phyloP scores from a whole-genome alignment of 2,329 filamentous ascomycete species.

The Aspergillus japonicus region DNA sequence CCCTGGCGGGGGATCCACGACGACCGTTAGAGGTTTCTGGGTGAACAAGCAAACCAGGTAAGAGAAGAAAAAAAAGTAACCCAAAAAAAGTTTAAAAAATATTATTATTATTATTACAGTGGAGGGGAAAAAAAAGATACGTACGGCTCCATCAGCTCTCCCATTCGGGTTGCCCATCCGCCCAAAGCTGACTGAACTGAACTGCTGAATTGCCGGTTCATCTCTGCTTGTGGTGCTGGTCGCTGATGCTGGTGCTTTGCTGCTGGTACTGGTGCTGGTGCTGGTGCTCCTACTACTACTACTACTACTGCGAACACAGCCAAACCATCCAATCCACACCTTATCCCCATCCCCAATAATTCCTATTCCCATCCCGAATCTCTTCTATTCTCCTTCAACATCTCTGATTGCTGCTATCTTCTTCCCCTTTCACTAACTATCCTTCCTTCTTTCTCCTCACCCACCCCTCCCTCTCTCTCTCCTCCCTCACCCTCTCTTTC shows the following conservation, averaged over 20 bases:
- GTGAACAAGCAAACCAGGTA: conserved; percentile 9
- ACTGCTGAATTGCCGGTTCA: conserved; percentile 7
- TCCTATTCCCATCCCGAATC: conserved; percentile 11
- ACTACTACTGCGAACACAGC: background rate
- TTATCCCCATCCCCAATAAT: background rate
- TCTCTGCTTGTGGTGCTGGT: background rate
- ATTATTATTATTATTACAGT: conserved; percentile 15
- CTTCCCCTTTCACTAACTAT: conserved; percentile 8
- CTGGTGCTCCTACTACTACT: background rate
- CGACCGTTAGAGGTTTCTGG: conserved; percentile 26
- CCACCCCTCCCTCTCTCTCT: conserved; percentile 16
- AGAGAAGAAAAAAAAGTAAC: conserved; percentile 14
- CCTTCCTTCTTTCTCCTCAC: conserved; percentile 8
- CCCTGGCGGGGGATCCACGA: conserved; percentile 36
- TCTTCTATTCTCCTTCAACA: conserved; percentile 10
- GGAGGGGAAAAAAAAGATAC: conserved; percentile 11
- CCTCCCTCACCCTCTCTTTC: conserved; percentile 14
- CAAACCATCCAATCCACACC: background rate
- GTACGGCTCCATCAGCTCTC: conserved; percentile 15
- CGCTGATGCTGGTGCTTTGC: conserved; percentile 6
- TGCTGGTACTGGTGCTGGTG: background rate
- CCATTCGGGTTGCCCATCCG: conserved; percentile 18
- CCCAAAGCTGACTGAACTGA: conserved; percentile 17
- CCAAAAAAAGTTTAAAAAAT: conserved; percentile 10
- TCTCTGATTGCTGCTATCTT: conserved; percentile 6